Evolutionary conservation across 2,329 filamentous ascomycete genomes (phyloP), one percentile per base, ranked within the genome.

Genomic region (Niveomyces coronatus): DNA sequence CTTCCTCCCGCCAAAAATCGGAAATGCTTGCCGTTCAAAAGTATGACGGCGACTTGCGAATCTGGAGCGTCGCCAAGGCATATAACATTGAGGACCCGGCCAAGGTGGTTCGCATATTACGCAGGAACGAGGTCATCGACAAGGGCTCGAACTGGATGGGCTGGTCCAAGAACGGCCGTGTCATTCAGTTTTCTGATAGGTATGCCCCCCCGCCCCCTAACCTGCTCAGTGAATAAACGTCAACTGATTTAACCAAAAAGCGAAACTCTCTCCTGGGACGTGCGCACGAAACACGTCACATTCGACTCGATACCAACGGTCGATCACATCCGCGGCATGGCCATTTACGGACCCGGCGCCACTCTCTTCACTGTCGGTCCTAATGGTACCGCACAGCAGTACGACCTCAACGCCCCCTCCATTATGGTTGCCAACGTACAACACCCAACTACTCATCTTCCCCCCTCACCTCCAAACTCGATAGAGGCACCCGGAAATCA

Each of bases 11-110:
- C 48, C 88, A 95, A 59, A 95, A 94, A 62, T 94, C 91, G 1
- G 89, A 96, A 53, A 98, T 98, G 91, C 67, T 98, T 51, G 89
- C 89, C 1, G 85, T 87, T 8, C 89, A 96, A 61, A 91, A 86
- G 4, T 74, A 82, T 36, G 88, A 95, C 54, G 89, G 91, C 15
- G 89, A 98, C 54, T 66, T 98, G 31, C 76, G 88, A 49, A 88
- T 98, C 15, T 98, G 91, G 91, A 98, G 91, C 53, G 83, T 98
- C 38, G 78, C 89, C 15, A 98, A 96, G 60, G 74, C 73, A 43
- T 67, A 81, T 56, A 70, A 79, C 56, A 61, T 73, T 50, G 76
- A 72, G 33, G 83, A 94, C 48, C 71, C 81, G 14, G 88, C 88
- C 24, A 89, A 88, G 53, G 83, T 95, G 7, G 93, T 96, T 43